These are phyloP conservation scores for Taphrina deformans DNA, from an alignment of 1,139 yeast species.

Conservation along the genomic window DNA sequence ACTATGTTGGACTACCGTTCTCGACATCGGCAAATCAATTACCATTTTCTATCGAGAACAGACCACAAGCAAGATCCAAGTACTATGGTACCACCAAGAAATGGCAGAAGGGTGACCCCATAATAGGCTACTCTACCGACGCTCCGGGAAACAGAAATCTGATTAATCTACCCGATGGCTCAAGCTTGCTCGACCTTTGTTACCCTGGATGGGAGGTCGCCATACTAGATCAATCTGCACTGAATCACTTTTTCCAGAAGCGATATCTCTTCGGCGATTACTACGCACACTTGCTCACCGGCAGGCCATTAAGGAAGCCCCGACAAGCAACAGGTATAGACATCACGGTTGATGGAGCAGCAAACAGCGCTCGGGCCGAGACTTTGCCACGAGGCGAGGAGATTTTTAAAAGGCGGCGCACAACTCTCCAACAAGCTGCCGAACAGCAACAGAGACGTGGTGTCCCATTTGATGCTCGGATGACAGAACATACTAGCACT, in stretches of 20 bases:
- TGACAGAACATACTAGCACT: background rate
- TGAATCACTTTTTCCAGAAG: slow-evolving; percentile 16
- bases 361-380: background rate
- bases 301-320: background rate
- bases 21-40: slow-evolving; percentile 4
- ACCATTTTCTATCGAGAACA: slow-evolving; percentile 15
- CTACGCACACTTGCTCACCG: slow-evolving; percentile 27
- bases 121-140: slow-evolving; percentile 9
- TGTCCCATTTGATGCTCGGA: slow-evolving; percentile 26
- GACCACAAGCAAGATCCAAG: background rate
- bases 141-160: background rate
- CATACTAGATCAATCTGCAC: background rate
- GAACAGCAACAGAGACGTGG: slow-evolving; percentile 32
- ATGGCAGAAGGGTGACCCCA: slow-evolving; percentile 30
- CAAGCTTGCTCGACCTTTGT: slow-evolving; percentile 20
- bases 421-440: slow-evolving; percentile 16
- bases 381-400: background rate
- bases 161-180: slow-evolving; percentile 29
- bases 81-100: slow-evolving; percentile 10
- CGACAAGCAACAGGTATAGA: background rate
- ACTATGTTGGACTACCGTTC: slow-evolving; percentile 28
- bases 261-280: slow-evolving; percentile 24
- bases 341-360: background rate
- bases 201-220: slow-evolving; percentile 33
- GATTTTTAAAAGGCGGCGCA: background rate